Base-by-base conservation (phyloP, 331 rosid genomes). In the Pyracantha coccinea region DNA sequence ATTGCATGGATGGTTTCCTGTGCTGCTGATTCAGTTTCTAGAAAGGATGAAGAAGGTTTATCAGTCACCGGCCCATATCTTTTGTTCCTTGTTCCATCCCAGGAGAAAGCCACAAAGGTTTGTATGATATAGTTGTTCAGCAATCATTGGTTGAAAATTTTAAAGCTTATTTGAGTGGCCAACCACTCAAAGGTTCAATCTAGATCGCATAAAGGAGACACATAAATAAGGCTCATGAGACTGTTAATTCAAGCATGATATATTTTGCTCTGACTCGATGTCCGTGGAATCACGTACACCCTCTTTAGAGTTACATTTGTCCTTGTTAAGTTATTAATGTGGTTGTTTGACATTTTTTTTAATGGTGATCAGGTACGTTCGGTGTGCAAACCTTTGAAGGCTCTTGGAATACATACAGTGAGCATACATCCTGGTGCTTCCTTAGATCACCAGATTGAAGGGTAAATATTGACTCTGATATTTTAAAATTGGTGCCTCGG, bases 361-460 rank as follows among this genome's bases (percentile, higher is more conserved):
- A 75, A 72, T 85, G 41, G n/a, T 66, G 64, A 24, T 53, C 77
- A 90, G 97, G 88, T 92, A 70, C 95, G 96, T 63, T 59, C 84
- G 25, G 86, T 94, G 78, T 94, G 99, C 88, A 94, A 88, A 87
- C 88, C 97, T 45, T 85, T 94, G 84, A 94, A 91, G 84, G 89
- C 88, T 73, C 79, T 87, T 60, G 99, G 99, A 78, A 84, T 91
- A 88, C 99, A 94, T 83, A 85, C 97, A 66, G 96, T 94, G 77
- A 90, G 97, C 79, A 81, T 94, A 79, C 99, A 94, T 75, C 82
- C 95, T 2, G 92, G 90, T 57, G 90, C 97, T 78, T 79, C 99
- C 70, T 32, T 91, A 86, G 95, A 88, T 78, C 96, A 90, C 89
- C 99, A 94, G 84, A 92, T 91, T 88, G 89, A 90, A 79, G 97